Evolutionary conservation across 371 early-diverging fungal genomes (phyloP), one percentile per base, ranked within the genome.

Genomic region (Entomophthora muscae): DNA sequence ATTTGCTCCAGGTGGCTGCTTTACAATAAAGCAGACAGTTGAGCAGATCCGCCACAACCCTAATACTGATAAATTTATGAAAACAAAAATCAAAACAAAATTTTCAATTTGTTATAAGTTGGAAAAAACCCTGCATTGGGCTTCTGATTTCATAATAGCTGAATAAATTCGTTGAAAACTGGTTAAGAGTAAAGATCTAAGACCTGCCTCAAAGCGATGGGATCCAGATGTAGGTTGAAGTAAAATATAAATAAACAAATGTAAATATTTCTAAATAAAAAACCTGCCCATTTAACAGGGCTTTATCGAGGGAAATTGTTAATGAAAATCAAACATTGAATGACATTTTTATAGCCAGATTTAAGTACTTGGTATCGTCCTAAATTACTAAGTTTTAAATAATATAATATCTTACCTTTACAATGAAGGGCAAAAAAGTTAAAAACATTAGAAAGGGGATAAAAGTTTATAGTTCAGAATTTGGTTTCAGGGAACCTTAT

Each of bases 401-500:
- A 42, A 42, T 42, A 10, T 17, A 17, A 5, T 42, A 42, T 5
- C 42, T 42, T 5, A 17, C 5, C 10, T 42, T 42, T 42, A 17
- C 42, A 42, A 55, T 55, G 55, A 55, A 55, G 26, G 28, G 24
- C 22, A 55, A 55, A 27, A 55, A 55, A 27, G 28, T 58, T 13
- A 58, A 58, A 30, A 58, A 31, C 22, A 58, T 27, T 22, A 23
- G 31, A 58, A 58, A 58, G 32, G 30, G 21, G 26, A 21, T 30
- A 28, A 23, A 58, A 58, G 3, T 30, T 58, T 58, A 58, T 30
- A 10, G n/a, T 28, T 28, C 24, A 22, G 23, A 27, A 23, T 58
- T 58, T 31, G 30, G 30, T 13, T 58, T 58, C 22, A 23, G 59
- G 22, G 59, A 58, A 22, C 59, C 59, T 22, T 58, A 28, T 32